These are phyloP conservation scores for Eucalyptus curtisii DNA, from an alignment of 345 rosid species.

Conservation along the genomic window DNA sequence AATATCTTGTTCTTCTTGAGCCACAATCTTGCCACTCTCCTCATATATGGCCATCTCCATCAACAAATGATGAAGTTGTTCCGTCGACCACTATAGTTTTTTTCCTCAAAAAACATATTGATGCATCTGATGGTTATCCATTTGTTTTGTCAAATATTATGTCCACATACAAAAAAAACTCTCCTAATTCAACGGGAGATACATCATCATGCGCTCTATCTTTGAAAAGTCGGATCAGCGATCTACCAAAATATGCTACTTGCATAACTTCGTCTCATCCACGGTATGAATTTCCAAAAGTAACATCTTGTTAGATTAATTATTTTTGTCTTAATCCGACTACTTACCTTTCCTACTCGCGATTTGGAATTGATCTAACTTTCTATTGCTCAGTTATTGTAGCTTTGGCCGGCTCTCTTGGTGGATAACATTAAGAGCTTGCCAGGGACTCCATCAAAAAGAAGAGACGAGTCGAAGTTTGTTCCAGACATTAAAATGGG, in stretches of 20 bases:
- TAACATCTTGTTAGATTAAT: neutral
- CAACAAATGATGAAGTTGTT: neutral
- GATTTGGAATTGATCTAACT: neutral
- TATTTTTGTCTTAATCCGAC: neutral
- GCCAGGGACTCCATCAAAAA: accelerated
- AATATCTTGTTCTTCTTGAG: neutral
- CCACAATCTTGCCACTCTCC: neutral
- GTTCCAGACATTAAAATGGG: neutral
- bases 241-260: neutral
- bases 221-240: neutral
- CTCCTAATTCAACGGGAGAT: neutral
- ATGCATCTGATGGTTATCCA: neutral
- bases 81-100: neutral
- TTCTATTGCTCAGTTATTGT: neutral
- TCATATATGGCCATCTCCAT: neutral
- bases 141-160: neutral
- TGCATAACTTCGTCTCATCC: accelerated
- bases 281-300: neutral
- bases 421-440: neutral
- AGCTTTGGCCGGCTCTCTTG: neutral
- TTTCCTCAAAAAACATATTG: neutral
- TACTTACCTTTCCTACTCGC: neutral
- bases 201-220: neutral
- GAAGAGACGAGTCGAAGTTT: neutral
- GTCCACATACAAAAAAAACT: neutral